Percentiles rank a stretch among this genome's conserved stretches.
Conservation (phyloP, 2,329 filamentous ascomycete species). For the Epichloe brachyelytri region DNA sequence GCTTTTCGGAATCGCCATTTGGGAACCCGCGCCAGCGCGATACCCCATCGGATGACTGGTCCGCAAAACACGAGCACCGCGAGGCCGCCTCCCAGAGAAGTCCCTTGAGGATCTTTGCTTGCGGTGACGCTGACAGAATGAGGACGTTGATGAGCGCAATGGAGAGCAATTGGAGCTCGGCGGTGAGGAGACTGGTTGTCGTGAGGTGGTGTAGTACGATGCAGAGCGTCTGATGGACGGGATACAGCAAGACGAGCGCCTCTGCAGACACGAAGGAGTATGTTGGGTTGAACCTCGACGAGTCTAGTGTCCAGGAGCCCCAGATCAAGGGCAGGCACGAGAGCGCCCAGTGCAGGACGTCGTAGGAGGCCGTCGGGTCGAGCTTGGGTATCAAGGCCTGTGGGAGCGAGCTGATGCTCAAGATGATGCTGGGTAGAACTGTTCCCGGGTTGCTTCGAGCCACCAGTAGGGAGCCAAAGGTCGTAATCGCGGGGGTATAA, state of each 20-base stretch:
- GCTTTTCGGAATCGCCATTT: slow-evolving; percentile 73
- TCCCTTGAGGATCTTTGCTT: slow-evolving; percentile 72
- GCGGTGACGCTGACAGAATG: slow-evolving; percentile 65
- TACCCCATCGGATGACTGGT: slow-evolving; percentile 67
- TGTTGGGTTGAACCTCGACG: slow-evolving; percentile 26
- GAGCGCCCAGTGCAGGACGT: slow-evolving; percentile 65
- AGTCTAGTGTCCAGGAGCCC: slow-evolving; percentile 10
- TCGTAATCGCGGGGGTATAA: slow-evolving; percentile 72
- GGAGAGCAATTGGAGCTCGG: slow-evolving; percentile 81
- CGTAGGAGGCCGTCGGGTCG: slow-evolving; percentile 42
- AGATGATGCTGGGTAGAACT: slow-evolving; percentile 68
- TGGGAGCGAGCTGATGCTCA: slow-evolving; percentile 67
- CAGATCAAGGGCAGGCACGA: slow-evolving; percentile 53
- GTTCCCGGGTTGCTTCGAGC: slow-evolving; percentile 46
- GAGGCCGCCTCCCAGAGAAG: slow-evolving; percentile 77
- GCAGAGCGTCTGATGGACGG: slow-evolving; percentile 68
- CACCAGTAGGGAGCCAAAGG: slow-evolving; percentile 65
- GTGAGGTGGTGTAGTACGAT: slow-evolving; percentile 66
- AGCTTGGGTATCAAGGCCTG: slow-evolving; percentile 55
- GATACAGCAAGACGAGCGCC: slow-evolving; percentile 55
- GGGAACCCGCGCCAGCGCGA: slow-evolving; percentile 75
- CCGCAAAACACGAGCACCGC: slow-evolving; percentile 60
- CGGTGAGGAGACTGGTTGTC: slow-evolving; percentile 73
- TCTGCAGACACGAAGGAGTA: slow-evolving; percentile 33
- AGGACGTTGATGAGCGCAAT: slow-evolving; percentile 71